phyloP scores from a whole-genome alignment of 805 yeast genomes.

The Saccharomyces cerevisiae region DNA sequence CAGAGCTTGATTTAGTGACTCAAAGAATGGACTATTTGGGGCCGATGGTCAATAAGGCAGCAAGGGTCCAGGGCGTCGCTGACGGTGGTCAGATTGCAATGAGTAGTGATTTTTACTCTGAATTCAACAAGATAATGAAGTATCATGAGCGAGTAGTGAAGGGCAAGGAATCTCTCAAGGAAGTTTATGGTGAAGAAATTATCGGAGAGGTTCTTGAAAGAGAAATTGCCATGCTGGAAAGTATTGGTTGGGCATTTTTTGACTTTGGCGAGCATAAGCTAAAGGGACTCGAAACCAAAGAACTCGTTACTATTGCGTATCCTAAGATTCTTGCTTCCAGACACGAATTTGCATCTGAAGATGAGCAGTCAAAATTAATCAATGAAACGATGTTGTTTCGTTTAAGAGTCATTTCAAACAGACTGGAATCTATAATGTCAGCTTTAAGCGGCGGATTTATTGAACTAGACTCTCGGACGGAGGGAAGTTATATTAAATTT shows the following conservation, averaged over 20 bases:
- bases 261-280: slow-evolving; percentile 80
- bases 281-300: slow-evolving; percentile 93
- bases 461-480: slow-evolving; percentile 5
- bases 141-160: slow-evolving; percentile 30
- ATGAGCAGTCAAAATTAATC: slow-evolving; percentile 25
- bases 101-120: slow-evolving; percentile 72
- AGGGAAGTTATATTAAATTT: slow-evolving; percentile 12
- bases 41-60: slow-evolving; percentile 94
- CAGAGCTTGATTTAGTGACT: slow-evolving; percentile 90
- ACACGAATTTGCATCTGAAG: slow-evolving; percentile 36
- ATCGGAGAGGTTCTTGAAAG: slow-evolving; percentile 52
- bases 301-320: slow-evolving; percentile 68
- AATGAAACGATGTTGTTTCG: slow-evolving; percentile 37
- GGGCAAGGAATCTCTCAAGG: slow-evolving; percentile 25
- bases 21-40: slow-evolving; percentile 98
- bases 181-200: slow-evolving; percentile 39
- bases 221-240: slow-evolving; percentile 57
- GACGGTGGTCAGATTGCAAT: slow-evolving; percentile 97
- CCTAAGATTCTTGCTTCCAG: slow-evolving; percentile 60
- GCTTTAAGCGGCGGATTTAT: slow-evolving; percentile 37
- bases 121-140: slow-evolving; percentile 50
- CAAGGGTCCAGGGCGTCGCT: slow-evolving; percentile 88
- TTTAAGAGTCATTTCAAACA: slow-evolving; percentile 47
- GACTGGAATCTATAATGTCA: slow-evolving; percentile 53
- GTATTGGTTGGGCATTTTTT: slow-evolving; percentile 58